phyloP scores from a whole-genome alignment of 306 rosid genomes.

The Prunus fruticosa region DNA sequence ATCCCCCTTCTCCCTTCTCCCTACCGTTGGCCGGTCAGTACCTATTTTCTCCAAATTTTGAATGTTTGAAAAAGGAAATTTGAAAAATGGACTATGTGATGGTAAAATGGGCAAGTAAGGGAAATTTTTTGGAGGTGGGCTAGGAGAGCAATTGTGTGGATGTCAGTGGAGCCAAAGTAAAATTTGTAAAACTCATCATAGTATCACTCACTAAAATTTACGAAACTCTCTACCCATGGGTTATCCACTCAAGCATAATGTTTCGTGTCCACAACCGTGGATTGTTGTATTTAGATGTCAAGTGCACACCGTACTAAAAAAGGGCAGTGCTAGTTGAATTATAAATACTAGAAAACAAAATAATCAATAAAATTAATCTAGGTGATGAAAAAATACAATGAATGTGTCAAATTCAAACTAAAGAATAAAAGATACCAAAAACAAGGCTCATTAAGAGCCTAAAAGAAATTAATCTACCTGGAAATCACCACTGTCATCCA shows the following conservation, averaged over 20 bases:
- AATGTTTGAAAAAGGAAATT: no score
- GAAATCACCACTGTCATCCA: slow-evolving; percentile 81
- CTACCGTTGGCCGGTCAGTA: no score
- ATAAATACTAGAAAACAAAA: no score
- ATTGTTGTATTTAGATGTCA: neutral
- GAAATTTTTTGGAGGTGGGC: neutral
- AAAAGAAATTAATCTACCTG: slow-evolving; percentile 44
- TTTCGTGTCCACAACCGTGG: neutral
- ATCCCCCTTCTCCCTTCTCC: neutral
- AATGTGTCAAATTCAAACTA: neutral
- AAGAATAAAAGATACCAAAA: neutral
- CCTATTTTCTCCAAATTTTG: no score
- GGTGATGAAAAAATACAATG: neutral
- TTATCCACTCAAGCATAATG: neutral
- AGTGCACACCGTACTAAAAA: neutral
- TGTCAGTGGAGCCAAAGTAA: neutral
- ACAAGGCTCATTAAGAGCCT: neutral
- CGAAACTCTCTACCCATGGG: neutral
- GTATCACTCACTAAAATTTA: neutral
- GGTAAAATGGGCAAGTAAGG: neutral
- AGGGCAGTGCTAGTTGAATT: no score
- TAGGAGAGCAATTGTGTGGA: neutral
- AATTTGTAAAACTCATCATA: neutral
- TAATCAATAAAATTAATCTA: neutral
- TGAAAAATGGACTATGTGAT: neutral